phyloP scores from a whole-genome alignment of 371 early-diverging fungal genomes.

The Lichtheimia ramosa region DNA sequence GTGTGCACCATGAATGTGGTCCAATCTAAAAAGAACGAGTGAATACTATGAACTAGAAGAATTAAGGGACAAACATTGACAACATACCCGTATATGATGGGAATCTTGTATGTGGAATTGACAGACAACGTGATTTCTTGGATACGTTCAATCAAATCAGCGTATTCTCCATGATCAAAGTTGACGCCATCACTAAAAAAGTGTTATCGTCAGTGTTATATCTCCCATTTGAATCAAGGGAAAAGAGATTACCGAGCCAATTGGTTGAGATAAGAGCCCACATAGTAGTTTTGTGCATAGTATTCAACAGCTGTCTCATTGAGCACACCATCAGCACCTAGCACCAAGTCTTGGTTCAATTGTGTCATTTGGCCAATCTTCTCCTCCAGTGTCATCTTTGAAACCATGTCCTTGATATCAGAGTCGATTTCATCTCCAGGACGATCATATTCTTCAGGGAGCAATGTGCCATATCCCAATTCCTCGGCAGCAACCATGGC shows the following conservation, averaged over 20 bases:
- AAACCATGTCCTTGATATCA: conserved; percentile 37
- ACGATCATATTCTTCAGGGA: conserved; percentile 16
- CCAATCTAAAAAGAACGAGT: conserved; percentile 31
- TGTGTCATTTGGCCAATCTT: conserved; percentile 75
- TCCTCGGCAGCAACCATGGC: conserved; percentile 2
- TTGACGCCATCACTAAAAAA: conserved; percentile 23
- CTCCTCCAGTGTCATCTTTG: conserved; percentile 54
- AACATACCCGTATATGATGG: conserved; percentile 41
- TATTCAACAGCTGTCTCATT: conserved; percentile 48
- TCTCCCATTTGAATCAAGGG: background rate
- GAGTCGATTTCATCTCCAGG: conserved; percentile 30
- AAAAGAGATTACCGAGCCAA: conserved; percentile 20
- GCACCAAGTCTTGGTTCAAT: conserved; percentile 43
- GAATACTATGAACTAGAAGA: background rate
- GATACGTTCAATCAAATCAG: conserved; percentile 30
- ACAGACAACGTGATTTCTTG: conserved; percentile 32
- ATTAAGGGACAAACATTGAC: too few species aligned
- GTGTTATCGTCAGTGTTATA: background rate
- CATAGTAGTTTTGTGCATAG: conserved; percentile 41
- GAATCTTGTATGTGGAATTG: conserved; percentile 32
- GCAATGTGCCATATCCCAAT: conserved; percentile 9
- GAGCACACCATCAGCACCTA: conserved; percentile 37
- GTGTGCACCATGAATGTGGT: conserved; percentile 71
- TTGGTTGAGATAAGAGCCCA: conserved; percentile 39
- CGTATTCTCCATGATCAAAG: conserved; percentile 26